A percentile compares a stretch with the other conserved stretches of the same genome.
These are phyloP conservation scores for Rhizophora apiculata DNA, from an alignment of 345 rosid genomes.

Conservation along the genomic window DNA sequence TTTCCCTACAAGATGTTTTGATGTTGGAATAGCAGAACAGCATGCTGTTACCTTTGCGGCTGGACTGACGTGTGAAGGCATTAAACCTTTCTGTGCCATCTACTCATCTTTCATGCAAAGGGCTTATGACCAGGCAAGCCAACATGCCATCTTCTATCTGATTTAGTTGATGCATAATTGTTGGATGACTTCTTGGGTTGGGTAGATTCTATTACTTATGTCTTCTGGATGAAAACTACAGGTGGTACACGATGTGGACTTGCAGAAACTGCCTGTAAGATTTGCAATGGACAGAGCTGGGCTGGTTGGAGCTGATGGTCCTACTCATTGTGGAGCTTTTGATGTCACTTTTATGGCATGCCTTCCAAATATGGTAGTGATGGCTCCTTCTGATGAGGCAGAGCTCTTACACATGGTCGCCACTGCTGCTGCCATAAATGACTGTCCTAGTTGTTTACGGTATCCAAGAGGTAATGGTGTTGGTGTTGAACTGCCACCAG, in stretches of 20 bases:
- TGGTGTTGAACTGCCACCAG: slow-evolving; percentile 67
- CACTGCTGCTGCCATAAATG: slow-evolving; percentile 84
- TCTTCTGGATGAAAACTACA: slow-evolving; percentile 24
- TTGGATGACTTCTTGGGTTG: neutral
- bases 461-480: slow-evolving; percentile 94
- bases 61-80: slow-evolving; percentile 93
- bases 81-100: slow-evolving; percentile 91
- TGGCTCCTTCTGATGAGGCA: slow-evolving; percentile 99
- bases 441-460: slow-evolving; percentile 94
- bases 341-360: slow-evolving; percentile 98
- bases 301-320: slow-evolving; percentile 97
- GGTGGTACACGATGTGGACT: slow-evolving; percentile 96
- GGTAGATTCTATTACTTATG: neutral
- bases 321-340: slow-evolving; percentile 94
- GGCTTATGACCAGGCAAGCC: slow-evolving; percentile 92
- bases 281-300: slow-evolving; percentile 99
- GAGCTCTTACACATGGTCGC: slow-evolving; percentile 98
- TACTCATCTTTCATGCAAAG: slow-evolving; percentile 97
- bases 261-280: slow-evolving; percentile 93
- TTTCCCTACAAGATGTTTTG: slow-evolving; percentile 83
- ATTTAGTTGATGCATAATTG: neutral
- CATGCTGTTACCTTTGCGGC: slow-evolving; percentile 99
- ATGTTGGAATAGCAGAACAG: slow-evolving; percentile 97
- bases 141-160: neutral
- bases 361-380: slow-evolving; percentile 97